Evolutionary conservation across 306 rosid genomes (phyloP).

Genomic region (Leucaena leucocephala): DNA sequence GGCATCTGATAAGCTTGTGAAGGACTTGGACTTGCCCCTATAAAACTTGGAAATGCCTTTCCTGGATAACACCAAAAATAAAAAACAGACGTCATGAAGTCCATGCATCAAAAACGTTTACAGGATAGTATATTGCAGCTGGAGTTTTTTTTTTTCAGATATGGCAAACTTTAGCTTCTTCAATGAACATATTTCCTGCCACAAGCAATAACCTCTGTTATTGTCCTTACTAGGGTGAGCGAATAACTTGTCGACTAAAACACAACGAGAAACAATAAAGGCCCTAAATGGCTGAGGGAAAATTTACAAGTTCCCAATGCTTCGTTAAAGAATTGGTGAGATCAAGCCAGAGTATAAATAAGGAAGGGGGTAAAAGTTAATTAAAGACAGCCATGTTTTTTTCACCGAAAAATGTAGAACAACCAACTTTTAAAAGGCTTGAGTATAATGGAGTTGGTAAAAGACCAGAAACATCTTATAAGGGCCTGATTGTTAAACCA

Average conservation of each 20-base stretch:
- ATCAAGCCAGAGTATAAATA: background rate
- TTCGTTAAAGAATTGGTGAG: background rate
- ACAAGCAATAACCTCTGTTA: background rate
- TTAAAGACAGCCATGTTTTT: background rate
- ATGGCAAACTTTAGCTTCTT: background rate
- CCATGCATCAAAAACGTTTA: background rate
- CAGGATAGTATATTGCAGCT: background rate
- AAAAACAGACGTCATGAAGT: background rate
- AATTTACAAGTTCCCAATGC: background rate
- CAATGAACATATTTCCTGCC: background rate
- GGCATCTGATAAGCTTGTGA: slow-evolving; percentile 75
- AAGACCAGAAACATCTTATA: background rate
- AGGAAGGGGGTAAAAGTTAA: background rate
- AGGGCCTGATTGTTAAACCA: background rate
- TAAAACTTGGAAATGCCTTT: slow-evolving; percentile 88
- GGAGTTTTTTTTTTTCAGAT: background rate
- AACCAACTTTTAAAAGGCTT: background rate
- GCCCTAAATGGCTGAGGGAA: background rate
- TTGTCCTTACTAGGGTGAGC: background rate
- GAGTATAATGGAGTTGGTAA: background rate
- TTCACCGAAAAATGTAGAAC: background rate
- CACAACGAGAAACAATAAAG: background rate
- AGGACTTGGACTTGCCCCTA: slow-evolving; percentile 90
- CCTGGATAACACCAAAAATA: slow-evolving; percentile 53
- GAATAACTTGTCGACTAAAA: background rate